phyloP scores from a whole-genome alignment of 495 filamentous ascomycete species.

The Pseudotulostoma volvatum region DNA sequence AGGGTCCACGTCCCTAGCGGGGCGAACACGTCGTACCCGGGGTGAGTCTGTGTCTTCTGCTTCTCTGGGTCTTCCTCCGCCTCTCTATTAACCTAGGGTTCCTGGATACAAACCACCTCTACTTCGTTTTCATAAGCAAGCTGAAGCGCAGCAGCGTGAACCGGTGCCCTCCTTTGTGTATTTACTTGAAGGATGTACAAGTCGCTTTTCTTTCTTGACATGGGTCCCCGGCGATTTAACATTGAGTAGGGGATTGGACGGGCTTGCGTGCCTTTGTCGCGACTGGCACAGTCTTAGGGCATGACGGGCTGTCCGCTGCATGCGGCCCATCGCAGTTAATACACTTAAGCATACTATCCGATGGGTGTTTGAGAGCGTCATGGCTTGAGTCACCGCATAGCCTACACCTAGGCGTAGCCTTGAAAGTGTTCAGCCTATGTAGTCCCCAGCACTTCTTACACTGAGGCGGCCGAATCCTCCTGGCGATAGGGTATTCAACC shows the following conservation, averaged over 20 bases:
- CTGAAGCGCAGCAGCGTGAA: not conserved
- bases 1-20: not conserved
- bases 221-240: not conserved
- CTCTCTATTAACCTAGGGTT: not conserved
- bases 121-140: not conserved
- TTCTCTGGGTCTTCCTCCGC: not conserved
- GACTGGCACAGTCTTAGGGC: not conserved
- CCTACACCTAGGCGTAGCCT: no score
- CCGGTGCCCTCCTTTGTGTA: not conserved
- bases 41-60: not conserved
- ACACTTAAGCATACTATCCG: no score
- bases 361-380: no score
- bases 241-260: not conserved
- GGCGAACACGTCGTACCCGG: not conserved
- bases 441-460: no score
- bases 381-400: no score
- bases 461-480: no score
- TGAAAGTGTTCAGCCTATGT: no score
- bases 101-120: not conserved
- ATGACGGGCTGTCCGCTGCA: not conserved
- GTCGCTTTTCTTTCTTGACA: not conserved
- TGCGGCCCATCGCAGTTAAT: no score
- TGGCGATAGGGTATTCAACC: no score
- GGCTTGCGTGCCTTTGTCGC: not conserved
- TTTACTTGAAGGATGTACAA: not conserved